These are phyloP conservation scores for Arthrobotrys iridis DNA, from an alignment of 2,329 filamentous ascomycete genomes.

Conservation along the genomic window DNA sequence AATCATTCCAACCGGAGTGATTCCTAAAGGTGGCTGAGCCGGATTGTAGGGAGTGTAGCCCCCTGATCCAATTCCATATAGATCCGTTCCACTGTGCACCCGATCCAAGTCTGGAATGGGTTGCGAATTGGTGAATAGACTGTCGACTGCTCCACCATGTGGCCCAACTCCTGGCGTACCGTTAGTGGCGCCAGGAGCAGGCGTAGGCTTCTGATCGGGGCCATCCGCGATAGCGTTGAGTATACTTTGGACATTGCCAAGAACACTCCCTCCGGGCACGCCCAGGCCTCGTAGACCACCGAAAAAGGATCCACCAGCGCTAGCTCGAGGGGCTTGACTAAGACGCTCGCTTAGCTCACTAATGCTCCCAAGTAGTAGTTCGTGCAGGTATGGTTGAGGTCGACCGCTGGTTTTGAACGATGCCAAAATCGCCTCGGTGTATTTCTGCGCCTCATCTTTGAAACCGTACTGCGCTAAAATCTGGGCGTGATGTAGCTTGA, in stretches of 20 bases:
- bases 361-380: conserved; percentile 75
- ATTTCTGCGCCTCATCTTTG: conserved; percentile 83
- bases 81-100: conserved; percentile 77
- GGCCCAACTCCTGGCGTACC: conserved; percentile 58
- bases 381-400: conserved; percentile 85
- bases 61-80: conserved; percentile 68
- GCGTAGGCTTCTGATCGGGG: conserved; percentile 69
- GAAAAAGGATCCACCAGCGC: conserved; percentile 78
- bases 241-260: conserved; percentile 89
- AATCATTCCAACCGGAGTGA: conserved; percentile 46
- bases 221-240: conserved; percentile 97
- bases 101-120: conserved; percentile 79
- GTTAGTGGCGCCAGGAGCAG: conserved; percentile 63
- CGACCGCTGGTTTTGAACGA: conserved; percentile 83
- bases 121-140: conserved; percentile 83
- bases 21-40: conserved; percentile 36
- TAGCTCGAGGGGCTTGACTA: conserved; percentile 84
- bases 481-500: conserved; percentile 89
- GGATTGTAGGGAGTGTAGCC: conserved; percentile 44
- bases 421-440: conserved; percentile 83
- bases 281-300: conserved; percentile 91
- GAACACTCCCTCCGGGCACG: conserved; percentile 89
- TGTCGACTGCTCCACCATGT: conserved; percentile 71
- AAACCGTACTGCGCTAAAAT: conserved; percentile 84
- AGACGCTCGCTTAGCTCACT: conserved; percentile 86